A percentile compares a stretch with the other conserved stretches of the same genome.
phyloP scores from a whole-genome alignment of 1,139 yeast genomes.

The Suhomyces atakaporum region DNA sequence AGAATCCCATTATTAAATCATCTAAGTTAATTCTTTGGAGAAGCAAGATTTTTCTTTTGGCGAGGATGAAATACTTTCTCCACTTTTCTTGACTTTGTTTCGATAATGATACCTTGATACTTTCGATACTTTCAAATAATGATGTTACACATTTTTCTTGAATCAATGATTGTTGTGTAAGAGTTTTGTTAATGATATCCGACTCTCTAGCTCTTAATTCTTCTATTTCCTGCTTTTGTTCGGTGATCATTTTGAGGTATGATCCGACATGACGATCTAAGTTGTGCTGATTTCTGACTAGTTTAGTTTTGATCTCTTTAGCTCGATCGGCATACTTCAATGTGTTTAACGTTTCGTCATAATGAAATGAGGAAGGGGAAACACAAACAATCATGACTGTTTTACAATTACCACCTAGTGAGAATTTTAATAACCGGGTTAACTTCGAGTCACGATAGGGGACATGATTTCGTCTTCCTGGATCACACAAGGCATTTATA shows the following conservation, averaged over 20 bases:
- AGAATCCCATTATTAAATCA: constrained; percentile 7
- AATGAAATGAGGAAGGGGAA: constrained; percentile 81
- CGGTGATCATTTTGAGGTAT: constrained; percentile 81
- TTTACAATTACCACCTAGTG: constrained; percentile 92
- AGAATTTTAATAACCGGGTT: constrained; percentile 80
- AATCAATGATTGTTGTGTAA: constrained; percentile 31
- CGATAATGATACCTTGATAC: constrained; percentile 38
- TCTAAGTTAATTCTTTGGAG: constrained; percentile 40
- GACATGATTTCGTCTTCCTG: constrained; percentile 66
- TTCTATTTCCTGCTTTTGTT: constrained; percentile 76
- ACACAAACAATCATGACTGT: constrained; percentile 96
- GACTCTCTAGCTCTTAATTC: constrained; percentile 61
- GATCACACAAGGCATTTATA: constrained; percentile 86
- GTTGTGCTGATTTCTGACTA: constrained; percentile 72
- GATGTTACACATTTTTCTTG: constrained; percentile 39
- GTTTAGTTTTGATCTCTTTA: constrained; percentile 83
- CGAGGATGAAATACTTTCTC: constrained; percentile 52
- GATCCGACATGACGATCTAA: constrained; percentile 87
- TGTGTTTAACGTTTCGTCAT: constrained; percentile 89
- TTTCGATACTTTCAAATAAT: constrained; percentile 43
- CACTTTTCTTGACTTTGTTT: constrained; percentile 48
- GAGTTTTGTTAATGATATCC: constrained; percentile 37
- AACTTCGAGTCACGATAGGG: constrained; percentile 91
- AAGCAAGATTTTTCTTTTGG: constrained; percentile 57
- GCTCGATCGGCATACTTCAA: constrained; percentile 90